Conservation (phyloP, 768 basidiomycete genomes). For the Lactifluus echinatus region DNA sequence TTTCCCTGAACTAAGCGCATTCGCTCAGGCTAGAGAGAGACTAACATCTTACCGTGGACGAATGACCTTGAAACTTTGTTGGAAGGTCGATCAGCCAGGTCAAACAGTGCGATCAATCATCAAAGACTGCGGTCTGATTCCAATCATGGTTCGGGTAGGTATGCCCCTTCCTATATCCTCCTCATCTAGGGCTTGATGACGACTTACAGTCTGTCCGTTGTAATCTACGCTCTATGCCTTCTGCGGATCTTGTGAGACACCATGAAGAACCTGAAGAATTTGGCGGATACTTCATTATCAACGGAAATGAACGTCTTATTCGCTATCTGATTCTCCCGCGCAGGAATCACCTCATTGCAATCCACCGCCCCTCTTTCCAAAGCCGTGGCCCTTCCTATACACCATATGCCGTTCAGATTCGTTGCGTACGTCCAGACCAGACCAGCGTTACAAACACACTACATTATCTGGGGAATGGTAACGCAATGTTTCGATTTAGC, state of each 20-base stretch:
- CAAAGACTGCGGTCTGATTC: constrained; percentile 84
- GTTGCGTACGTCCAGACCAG: constrained; percentile 90
- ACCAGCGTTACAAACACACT: constrained; percentile 89
- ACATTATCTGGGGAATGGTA: constrained; percentile 96
- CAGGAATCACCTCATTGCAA: constrained; percentile 89
- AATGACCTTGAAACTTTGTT: constrained; percentile 80
- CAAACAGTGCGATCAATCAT: constrained; percentile 57
- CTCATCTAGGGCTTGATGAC: neutral
- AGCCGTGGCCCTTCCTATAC: constrained; percentile 95
- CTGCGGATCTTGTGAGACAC: constrained; percentile 76
- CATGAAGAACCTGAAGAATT: constrained; percentile 99
- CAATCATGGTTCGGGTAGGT: constrained; percentile 94
- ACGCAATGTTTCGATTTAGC: constrained; percentile 91
- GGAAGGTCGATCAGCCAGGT: constrained; percentile 63
- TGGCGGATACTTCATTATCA: constrained; percentile 97
- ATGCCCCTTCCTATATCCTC: neutral
- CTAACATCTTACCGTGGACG: constrained; percentile 85
- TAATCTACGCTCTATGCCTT: constrained; percentile 79
- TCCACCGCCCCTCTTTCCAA: constrained; percentile 82
- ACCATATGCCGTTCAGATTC: constrained; percentile 88
- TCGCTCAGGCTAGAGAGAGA: constrained; percentile 77
- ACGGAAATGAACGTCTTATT: constrained; percentile 97
- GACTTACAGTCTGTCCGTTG: constrained; percentile 72
- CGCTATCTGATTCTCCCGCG: constrained; percentile 95
- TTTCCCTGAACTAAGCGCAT: neutral